Evolutionary conservation across 345 rosid species (phyloP).

Genomic region (Eucalyptus virginea): DNA sequence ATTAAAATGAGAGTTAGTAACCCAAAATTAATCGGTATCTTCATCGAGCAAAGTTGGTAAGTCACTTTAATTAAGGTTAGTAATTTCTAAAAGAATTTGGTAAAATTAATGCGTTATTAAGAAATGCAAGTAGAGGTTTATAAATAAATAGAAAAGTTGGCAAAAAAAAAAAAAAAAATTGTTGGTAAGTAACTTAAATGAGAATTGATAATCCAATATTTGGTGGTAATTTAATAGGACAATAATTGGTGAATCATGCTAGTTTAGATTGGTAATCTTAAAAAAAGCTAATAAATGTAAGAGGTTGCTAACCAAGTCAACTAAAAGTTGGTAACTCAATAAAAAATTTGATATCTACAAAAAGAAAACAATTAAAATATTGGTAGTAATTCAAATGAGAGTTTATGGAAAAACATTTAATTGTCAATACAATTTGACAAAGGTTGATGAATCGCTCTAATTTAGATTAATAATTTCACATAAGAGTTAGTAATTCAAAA

Average conservation of each 20-base stretch:
- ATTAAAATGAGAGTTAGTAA: neutral
- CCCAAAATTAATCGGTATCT: neutral
- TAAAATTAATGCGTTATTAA: too few relatives aligned
- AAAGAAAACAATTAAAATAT: neutral
- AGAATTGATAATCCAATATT: neutral
- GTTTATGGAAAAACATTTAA: neutral
- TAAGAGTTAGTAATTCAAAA: neutral
- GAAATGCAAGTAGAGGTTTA: neutral
- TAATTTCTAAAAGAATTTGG: neutral
- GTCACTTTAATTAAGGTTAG: neutral
- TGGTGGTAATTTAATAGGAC: neutral
- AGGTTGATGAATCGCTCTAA: neutral
- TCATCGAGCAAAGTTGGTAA: neutral
- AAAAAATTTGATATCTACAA: neutral
- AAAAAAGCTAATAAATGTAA: neutral
- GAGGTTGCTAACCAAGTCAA: neutral
- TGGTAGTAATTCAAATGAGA: neutral
- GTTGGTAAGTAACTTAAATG: neutral
- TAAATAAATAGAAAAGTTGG: neutral
- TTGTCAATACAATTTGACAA: neutral
- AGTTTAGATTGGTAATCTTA: neutral
- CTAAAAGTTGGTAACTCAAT: neutral
- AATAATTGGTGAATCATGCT: neutral
- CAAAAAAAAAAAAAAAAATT: neutral
- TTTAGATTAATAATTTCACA: neutral